Base-by-base conservation (phyloP, 1,284 basidiomycete genomes). In the Fomes fomentarius region DNA sequence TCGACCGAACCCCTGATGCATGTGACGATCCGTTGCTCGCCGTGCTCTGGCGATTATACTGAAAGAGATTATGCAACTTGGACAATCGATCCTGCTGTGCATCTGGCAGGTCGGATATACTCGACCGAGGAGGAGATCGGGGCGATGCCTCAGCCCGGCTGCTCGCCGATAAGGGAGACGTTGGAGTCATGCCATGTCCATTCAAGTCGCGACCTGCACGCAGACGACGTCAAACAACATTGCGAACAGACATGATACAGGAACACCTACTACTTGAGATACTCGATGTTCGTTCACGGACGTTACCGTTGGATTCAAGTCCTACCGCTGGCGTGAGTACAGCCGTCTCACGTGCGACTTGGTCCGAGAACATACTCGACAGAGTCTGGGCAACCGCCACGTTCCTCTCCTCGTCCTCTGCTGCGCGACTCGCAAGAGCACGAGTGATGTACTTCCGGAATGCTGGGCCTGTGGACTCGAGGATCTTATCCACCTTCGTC, bases 371-470 rank as follows among this genome's bases (percentile, higher is more conserved):
- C 87, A 60, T 64, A 93, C 90, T 89, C 3, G 87, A 88, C 47
- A 93, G 67, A 0, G 90, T 91, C 64, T 89, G 83, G 17, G 87
- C 82, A 22, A 93, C 89, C 5, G 85, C 90, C 22, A 81, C 86
- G 52, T 84, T 81, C 61, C 90, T 75, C 66, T 94, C 92, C 59
- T 89, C 80, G 65, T 94, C 93, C 65, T 95, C 93, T 6, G 89
- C 88, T 15, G 91, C 91, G 53, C 93, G 82, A 67, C 83, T 92
- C 0, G 91, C 90, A 21, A 93, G 71, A 5, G 91, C 91, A 51
- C 91, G 82, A 35, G 84, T 89, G 63, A 93, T 92, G 63, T 93
- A 93, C 69, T 93, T 93, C 50, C 87, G 80, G 75, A 93, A 93
- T 1, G 88, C 88, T 24, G 90, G 81, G 2, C 90, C 90, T 2